Evolutionary conservation across 73 alveolate genomes (phyloP).

Genomic region (Stentor roeselii): DNA sequence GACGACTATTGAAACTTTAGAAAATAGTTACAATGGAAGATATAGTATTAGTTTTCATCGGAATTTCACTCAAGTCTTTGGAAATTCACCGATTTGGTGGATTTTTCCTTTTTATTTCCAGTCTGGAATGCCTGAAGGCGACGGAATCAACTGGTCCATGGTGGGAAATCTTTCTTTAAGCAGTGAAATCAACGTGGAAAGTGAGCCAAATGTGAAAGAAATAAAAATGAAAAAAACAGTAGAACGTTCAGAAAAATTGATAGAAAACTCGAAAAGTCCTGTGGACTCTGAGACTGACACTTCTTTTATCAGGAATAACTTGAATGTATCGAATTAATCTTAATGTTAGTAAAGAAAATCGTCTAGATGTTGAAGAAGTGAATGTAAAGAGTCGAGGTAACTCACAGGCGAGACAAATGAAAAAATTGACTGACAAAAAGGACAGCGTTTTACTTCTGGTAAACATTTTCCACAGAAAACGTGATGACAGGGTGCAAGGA

Average conservation of each 20-base stretch:
- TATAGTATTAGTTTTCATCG: constrained; percentile 32
- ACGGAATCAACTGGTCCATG: constrained; percentile 49
- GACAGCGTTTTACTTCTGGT: too few species aligned
- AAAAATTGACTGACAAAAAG: too few species aligned
- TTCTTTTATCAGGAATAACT: neutral
- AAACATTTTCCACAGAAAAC: too few species aligned
- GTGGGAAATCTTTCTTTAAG: neutral
- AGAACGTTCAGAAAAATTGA: neutral
- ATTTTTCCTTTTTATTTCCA: constrained; percentile 29
- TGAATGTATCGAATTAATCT: neutral
- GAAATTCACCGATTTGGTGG: constrained; percentile 30
- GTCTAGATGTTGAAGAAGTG: too few species aligned
- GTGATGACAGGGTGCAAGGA: too few species aligned
- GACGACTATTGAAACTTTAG: constrained; percentile 93
- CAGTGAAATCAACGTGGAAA: neutral
- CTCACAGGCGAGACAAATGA: too few species aligned
- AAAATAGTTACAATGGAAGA: constrained; percentile 34
- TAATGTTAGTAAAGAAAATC: too few species aligned
- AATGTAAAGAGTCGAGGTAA: too few species aligned
- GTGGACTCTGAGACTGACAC: constrained; percentile 5
- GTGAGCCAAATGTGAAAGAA: neutral
- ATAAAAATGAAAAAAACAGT: neutral
- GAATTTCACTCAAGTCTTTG: constrained; percentile 34
- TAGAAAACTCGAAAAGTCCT: too few species aligned
- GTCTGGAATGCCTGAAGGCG: constrained; percentile 42